Evolutionary conservation across 2,329 filamentous ascomycete species (phyloP), one percentile per base, ranked within the genome.

Genomic region (Exophiala sideris): DNA sequence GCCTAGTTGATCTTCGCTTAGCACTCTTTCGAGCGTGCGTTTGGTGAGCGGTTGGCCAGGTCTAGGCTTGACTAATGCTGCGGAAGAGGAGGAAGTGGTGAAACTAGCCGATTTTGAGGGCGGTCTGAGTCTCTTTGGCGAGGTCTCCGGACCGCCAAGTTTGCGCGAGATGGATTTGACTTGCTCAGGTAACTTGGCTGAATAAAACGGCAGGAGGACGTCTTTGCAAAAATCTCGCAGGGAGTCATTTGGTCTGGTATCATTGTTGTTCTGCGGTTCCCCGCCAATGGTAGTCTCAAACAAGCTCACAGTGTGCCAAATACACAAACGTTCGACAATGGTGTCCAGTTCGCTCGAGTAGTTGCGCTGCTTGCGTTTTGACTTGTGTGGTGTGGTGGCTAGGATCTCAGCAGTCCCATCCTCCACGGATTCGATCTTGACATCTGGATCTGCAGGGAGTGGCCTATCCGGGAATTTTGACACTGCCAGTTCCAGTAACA

Each of bases 211-310:
- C 40, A 78, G 67, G 45, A 79, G 71, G 5, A 79, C 73, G 53
- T 79, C 76, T 0, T 71, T 74, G 61, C 75, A 78, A 54, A 78
- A 79, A 48, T 78, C 75, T 20, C 72, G 73, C 14, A 78, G 66
- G n/a, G 70, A 69, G 57, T 77, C 73, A 35, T 66, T 73, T 16
- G 72, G 67, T n/a, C 55, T 52, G 14, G 34, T 46, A 38, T 32
- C 65, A 62, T 39, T 44, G 20, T 51, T 50, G 8, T 48, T 48
- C n/a, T 42, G 39, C 38, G 35, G 40, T 7, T 16, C 14, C 24
- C 40, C 29, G 24, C 62, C 55, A 12, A 65, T 60, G 20, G 69
- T 65, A 1, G 65, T 56, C 29, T 74, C 73, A 24, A 71, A 71
- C 34, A 70, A 65, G 52, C 67, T 71, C 45, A 78, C 72, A 21